Evolutionary conservation across 179 eudicot genomes (phyloP), one percentile per base, ranked within the genome.

Genomic region (Spergularia azorica): DNA sequence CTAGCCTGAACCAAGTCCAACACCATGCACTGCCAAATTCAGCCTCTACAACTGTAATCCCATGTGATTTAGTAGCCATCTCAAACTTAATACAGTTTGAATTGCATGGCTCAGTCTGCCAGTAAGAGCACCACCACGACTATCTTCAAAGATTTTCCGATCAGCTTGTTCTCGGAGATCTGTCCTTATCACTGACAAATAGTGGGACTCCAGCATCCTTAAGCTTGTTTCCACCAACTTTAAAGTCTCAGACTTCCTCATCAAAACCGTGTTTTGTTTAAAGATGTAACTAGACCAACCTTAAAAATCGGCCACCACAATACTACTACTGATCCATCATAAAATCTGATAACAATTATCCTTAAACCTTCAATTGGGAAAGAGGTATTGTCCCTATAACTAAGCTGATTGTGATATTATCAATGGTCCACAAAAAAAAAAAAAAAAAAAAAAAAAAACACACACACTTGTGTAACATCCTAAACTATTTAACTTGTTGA

Each of bases 21-120:
- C 73, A 20, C 72, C 12, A 54, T 54, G 73, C 21, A 54, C 46
- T 70, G 73, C 43, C 60, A 70, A 51, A 20, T 52, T 70, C 70
- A 52, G 60, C 9, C 20, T n/a, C 60, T 52, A 16, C 18, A 51
- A 70, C 43, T 26, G 61, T 52, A 9, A 15, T 70, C 73, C 43
- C 57, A 70, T 26, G 43, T 70, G 39, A 6, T 70, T 7, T 69
- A 26, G 72, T 51, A 11, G 41, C 50, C 50, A 46, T 6, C 10
- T 46, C 9, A 9, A 46, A 46, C 9, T 46, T 1, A 9, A 0
- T 5, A 9, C 6, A 46, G 5, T 50, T 51, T 26, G 41, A 51
- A 51, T 51, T 70, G 43, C 26, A 18, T 10, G 60, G 9, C 52
- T 12, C 18, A 21, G 20, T 52, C 46, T 38, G 5, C 13, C 41